Evolutionary conservation across 164 flowering plant species (phyloP).

Genomic region (Akebia trifoliata): DNA sequence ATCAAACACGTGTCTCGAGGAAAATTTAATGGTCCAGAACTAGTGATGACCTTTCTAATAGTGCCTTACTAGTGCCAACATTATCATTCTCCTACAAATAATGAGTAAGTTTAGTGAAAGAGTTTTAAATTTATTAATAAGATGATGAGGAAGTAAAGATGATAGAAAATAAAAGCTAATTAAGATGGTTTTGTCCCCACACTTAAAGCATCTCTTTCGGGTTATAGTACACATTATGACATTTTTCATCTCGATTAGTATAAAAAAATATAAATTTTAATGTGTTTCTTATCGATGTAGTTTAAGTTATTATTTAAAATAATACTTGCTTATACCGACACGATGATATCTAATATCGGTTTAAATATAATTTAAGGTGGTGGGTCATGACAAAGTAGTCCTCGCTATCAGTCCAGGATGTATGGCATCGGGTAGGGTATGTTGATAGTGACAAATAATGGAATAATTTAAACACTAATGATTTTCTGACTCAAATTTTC

Average conservation of each 20-base stretch:
- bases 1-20: too few species aligned
- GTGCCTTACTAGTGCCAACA: background rate
- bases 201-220: constrained; percentile 4
- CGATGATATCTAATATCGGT: background rate
- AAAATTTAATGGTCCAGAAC: too few species aligned
- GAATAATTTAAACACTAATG: too few species aligned
- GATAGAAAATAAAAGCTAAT: constrained; percentile 12
- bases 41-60: too few species aligned
- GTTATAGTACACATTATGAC: too few species aligned
- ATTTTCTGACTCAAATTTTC: too few species aligned
- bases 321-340: background rate
- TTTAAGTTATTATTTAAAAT: background rate
- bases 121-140: background rate
- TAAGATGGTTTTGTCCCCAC: constrained; percentile 15
- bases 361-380: too few species aligned
- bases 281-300: background rate
- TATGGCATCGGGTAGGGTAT: too few species aligned
- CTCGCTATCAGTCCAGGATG: too few species aligned
- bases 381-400: too few species aligned
- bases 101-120: background rate
- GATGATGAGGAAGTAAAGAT: constrained; percentile 14
- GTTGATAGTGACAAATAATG: too few species aligned
- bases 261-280: background rate
- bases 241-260: background rate
- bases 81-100: background rate